Percentiles rank a stretch among this genome's conserved stretches.
Evolutionary conservation across 1,284 basidiomycete genomes (phyloP).

Genomic region (Salmacisia buchloeana): DNA sequence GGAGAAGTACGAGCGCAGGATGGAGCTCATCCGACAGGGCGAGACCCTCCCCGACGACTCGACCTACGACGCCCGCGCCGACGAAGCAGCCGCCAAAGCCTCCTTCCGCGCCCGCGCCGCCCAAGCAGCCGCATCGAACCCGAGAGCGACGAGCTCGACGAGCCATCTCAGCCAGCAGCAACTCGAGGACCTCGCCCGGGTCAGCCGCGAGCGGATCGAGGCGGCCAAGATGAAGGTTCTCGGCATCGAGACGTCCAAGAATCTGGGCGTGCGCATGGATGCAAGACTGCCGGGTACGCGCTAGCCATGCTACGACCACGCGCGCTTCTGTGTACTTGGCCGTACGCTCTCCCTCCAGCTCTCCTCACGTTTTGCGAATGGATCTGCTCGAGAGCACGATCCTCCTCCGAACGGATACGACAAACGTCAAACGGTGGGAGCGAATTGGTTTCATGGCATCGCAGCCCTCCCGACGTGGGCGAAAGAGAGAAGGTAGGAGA

Average conservation of each 20-base stretch:
- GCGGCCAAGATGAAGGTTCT: slow-evolving; percentile 21
- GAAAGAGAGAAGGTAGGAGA: no score
- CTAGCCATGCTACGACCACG: neutral
- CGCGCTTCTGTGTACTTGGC: neutral
- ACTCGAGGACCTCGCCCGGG: slow-evolving; percentile 16
- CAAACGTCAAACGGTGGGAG: no score
- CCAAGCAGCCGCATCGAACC: neutral
- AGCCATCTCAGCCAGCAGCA: slow-evolving; percentile 14
- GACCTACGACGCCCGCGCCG: slow-evolving; percentile 15
- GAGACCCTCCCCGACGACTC: slow-evolving; percentile 14
- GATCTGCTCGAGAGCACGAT: no score
- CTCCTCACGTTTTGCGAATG: no score
- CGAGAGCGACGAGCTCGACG: neutral
- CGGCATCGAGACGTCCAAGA: neutral
- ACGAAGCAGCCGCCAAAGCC: slow-evolving; percentile 17
- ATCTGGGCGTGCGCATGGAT: slow-evolving; percentile 9
- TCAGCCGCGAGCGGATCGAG: slow-evolving; percentile 20
- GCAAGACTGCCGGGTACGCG: slow-evolving; percentile 5
- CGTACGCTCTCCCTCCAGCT: neutral
- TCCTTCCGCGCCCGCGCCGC: neutral
- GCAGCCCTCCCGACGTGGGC: no score
- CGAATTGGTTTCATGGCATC: no score
- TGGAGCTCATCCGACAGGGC: slow-evolving; percentile 17
- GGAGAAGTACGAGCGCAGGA: slow-evolving; percentile 16
- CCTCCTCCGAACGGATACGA: no score